Percentiles rank a stretch among this genome's conserved stretches.
Conservation (phyloP, 768 basidiomycete species). For the Daedaleopsis nitida region DNA sequence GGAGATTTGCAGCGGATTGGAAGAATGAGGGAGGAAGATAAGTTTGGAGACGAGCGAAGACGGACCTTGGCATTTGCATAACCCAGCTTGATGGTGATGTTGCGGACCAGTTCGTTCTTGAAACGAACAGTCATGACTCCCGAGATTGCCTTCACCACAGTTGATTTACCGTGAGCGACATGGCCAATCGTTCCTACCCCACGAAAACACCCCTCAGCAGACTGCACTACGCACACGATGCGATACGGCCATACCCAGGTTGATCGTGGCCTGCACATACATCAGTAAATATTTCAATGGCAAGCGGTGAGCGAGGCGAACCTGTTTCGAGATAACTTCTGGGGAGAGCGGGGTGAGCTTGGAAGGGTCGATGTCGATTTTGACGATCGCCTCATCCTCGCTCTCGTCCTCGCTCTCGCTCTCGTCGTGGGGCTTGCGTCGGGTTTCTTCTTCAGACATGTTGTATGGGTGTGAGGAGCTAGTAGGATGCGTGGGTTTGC, state of each 20-base stretch:
- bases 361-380: conserved; percentile 76
- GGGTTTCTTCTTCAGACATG: conserved; percentile 74
- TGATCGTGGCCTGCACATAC: conserved; percentile 81
- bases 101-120: conserved; percentile 98
- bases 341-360: conserved; percentile 88
- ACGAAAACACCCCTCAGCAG: conserved; percentile 7
- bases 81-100: conserved; percentile 99
- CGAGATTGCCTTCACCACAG: conserved; percentile 97
- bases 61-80: conserved; percentile 98
- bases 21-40: neutral
- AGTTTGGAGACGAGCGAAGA: conserved; percentile 11
- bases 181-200: conserved; percentile 91
- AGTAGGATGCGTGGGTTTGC: neutral
- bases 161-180: conserved; percentile 97
- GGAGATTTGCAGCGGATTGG: neutral
- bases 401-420: conserved; percentile 75
- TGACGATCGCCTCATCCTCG: conserved; percentile 59
- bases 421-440: conserved; percentile 56
- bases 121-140: conserved; percentile 98
- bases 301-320: conserved; percentile 35
- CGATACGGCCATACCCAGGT: conserved; percentile 60
- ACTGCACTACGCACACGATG: neutral
- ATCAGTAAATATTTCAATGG: neutral
- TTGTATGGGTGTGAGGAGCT: neutral
- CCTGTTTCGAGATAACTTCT: conserved; percentile 90